Base-by-base conservation (phyloP, 2,329 filamentous ascomycete species). In the Aspergillus sp. region DNA sequence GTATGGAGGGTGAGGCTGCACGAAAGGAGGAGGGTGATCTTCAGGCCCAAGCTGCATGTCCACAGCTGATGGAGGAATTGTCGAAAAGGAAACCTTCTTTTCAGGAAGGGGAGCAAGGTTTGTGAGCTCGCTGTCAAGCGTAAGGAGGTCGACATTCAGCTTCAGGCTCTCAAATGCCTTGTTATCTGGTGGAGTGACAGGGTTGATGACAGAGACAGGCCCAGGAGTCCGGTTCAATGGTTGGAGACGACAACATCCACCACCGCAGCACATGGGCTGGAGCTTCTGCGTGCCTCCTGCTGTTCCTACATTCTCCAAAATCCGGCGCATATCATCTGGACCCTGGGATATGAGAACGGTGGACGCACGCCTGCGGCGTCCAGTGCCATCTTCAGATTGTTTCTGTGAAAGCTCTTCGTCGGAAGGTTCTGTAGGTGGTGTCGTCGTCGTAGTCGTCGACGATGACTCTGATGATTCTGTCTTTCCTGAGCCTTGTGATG, bases 1-100 rank as follows among this genome's bases (percentile, higher is more conserved):
- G 75, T 96, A 95, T 0, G 95, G 95, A 56, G 91, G 91, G 73
- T 99, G 95, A 24, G 95, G 95, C 72, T 96, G 91, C 53, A 99
- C 93, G 68, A 93, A 99, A 58, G 82, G 83, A 6, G 95, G 95
- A 17, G 95, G 93, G 70, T 93, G 89, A 49, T 79, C 75, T 53
- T 74, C 64, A 12, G 77, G 74, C 4, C 70, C 74, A 17, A 74
- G 52, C 38, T 68, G 57, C 57, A 74, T 64, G 56, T 71, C 64
- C 22, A 70, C 62, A 5, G 69, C 67, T 3, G 70, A 71, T 68
- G 71, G 60, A 59, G 72, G 66, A 15, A 77, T 69, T 58, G 36
- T 74, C 68, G 58, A 72, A 71, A 96, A 84, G 3, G 86, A 89
- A 38, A 92, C 83, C 0, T 84, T 93, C 75, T 90, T 87, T 54